Percentiles rank a stretch among this genome's conserved stretches.
Conservation (phyloP, 2,329 filamentous ascomycete species). For the Exserohilum turcica region DNA sequence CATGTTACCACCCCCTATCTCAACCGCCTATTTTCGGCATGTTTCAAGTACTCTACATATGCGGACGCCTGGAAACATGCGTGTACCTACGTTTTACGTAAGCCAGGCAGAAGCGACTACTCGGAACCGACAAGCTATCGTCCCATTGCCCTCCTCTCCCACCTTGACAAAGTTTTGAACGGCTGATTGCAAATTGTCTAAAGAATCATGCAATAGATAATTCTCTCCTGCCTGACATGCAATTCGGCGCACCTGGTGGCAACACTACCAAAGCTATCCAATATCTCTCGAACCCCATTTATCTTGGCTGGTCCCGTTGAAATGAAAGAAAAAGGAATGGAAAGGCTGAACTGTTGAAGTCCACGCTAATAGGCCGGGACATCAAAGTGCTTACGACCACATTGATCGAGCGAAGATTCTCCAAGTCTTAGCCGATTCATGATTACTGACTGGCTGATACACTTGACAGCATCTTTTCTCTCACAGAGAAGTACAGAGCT, state of each 20-base stretch:
- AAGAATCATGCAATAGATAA: conserved; percentile 6
- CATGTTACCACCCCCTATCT: not conserved
- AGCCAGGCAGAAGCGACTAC: conserved; percentile 23
- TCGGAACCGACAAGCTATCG: conserved; percentile 27
- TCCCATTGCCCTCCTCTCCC: conserved; percentile 29
- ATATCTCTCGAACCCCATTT: not conserved
- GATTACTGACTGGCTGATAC: conserved; percentile 6
- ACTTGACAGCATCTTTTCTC: conserved; percentile 1
- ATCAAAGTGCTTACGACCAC: conserved; percentile 3
- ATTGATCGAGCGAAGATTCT: conserved; percentile 1
- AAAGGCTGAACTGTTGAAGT: too few relatives aligned
- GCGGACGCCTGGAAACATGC: too few relatives aligned
- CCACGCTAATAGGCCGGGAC: not conserved
- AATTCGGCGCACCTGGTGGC: conserved; percentile 1
- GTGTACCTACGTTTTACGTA: conserved; percentile 12
- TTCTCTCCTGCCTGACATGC: not conserved
- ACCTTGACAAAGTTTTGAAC: conserved; percentile 33
- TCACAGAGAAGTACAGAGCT: not conserved
- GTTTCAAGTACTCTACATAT: not conserved
- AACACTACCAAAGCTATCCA: conserved; percentile 1
- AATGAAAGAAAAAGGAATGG: not conserved
- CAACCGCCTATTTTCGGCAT: not conserved
- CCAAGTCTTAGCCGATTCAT: not conserved
- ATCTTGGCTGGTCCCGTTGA: not conserved
- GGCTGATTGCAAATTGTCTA: conserved; percentile 24